Evolutionary conservation across 768 basidiomycete species (phyloP), one percentile per base, ranked within the genome.

Genomic region (Pisolithus orientalis): DNA sequence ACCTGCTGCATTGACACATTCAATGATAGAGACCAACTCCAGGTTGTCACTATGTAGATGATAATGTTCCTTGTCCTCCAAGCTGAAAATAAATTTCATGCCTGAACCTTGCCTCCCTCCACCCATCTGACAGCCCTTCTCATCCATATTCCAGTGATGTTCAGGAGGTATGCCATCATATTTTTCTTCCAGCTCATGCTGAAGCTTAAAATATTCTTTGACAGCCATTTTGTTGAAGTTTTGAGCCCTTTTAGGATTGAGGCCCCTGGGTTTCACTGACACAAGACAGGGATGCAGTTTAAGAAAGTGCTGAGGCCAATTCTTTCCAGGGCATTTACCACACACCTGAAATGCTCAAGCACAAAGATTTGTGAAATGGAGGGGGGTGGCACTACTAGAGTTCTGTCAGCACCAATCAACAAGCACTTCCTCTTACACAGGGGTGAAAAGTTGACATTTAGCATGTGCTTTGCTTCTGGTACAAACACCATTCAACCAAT

Each of bases 21-120:
- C 73, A 28, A 80, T 70, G 29, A 78, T 61, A 0, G 76, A 78
- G 8, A 79, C 69, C 1, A 76, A 63, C 56, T 79, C 73, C 6
- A 70, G 57, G 52, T 72, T 70, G 25, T 63, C 70, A 52, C 61
- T 65, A n/a, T 61, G 52, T 6, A 65, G 47, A 21, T 53, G 39
- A 44, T 70, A 68, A 40, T 65, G 59, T 44, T 57, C 62, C 48
- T 61, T 61, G 16, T 51, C 46, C 32, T 44, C 51, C 0, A 5
- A 4, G 1, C 7, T 7, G 32, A 40, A 42, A 27, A 53, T 28
- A 49, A 21, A 53, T 9, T 49, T 49, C 32, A 29, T 29, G 8
- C 28, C 28, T 6, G 10, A 6, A 31, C 27, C 27, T 45, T 45
- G 5, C 66, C 61, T 59, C 4, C 53, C 49, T 6, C 53, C 49